Base-by-base conservation (phyloP, 768 basidiomycete genomes). In the Collybia mongolica region DNA sequence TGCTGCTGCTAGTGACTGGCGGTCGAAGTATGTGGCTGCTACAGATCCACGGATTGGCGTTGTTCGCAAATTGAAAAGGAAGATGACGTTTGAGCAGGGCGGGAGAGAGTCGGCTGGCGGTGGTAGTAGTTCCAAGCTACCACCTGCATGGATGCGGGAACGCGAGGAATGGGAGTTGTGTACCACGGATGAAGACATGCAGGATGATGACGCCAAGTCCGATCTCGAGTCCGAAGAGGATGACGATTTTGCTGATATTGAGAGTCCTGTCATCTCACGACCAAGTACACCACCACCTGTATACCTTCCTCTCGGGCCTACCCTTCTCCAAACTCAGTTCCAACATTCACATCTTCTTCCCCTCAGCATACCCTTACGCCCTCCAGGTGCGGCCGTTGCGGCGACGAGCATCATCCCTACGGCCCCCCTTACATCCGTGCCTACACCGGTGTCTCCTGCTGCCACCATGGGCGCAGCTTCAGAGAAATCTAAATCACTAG, bases 361-460 rank as follows among this genome's bases (percentile, higher is more conserved):
- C 1, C 66, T 85, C 36, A 81, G 83, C 56, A 73, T 69, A 20
- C 77, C 86, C 3, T 67, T 90, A 2, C 79, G 81, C 1, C 79
- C 83, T 1, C 83, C 83, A 0, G 84, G 75, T 1, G 72, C 79
- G 8, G 73, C 74, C 20, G 72, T 78, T 2, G 72, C 73, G 11
- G 73, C 77, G 7, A 73, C 75, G 40, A 70, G 71, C 54, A 70
- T 74, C 3, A 67, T 73, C 0, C 61, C 70, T 14, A 65, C 72
- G 12, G 61, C 74, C 26, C 68, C 63, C 2, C 62, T 66, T 7
- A 58, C 59, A 7, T 75, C 73, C 11, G 90, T 86, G 0, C 90
- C 89, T 1, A 93, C 91, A 0, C 91, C 91, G 1, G 88, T 93
- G 2, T 93, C 90, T 0, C 91, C 91, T 17, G 89, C 88, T 3